These are phyloP conservation scores for Nannizziopsis barbatae DNA, from an alignment of 2,329 filamentous ascomycete genomes.

Conservation along the genomic window DNA sequence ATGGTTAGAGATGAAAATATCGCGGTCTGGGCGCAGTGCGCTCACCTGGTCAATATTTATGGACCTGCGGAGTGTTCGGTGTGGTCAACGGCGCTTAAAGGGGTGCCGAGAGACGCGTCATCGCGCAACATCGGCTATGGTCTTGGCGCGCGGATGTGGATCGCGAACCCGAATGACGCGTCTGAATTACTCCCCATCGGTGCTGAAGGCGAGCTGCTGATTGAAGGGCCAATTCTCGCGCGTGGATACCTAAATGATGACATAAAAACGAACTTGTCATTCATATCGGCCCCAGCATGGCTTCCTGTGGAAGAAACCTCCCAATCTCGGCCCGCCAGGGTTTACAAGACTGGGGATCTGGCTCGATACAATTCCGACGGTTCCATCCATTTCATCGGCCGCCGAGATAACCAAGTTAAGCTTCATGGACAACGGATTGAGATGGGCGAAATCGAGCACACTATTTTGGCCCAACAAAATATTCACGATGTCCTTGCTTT, in stretches of 20 bases:
- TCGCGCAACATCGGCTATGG: slow-evolving; percentile 13
- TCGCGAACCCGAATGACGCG: slow-evolving; percentile 23
- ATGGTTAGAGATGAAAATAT: slow-evolving; percentile 24
- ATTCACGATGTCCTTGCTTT: slow-evolving; percentile 28
- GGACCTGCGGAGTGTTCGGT: background rate
- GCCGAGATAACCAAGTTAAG: slow-evolving; percentile 22
- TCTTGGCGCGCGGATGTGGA: slow-evolving; percentile 18
- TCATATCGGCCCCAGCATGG: slow-evolving; percentile 19
- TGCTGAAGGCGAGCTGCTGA: slow-evolving; percentile 30
- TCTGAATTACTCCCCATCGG: slow-evolving; percentile 15
- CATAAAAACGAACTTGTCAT: slow-evolving; percentile 15
- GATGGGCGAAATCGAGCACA: slow-evolving; percentile 19
- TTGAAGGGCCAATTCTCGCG: slow-evolving; percentile 31
- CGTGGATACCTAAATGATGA: slow-evolving; percentile 26
- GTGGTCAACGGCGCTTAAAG: background rate
- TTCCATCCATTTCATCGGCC: slow-evolving; percentile 16
- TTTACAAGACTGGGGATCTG: slow-evolving; percentile 20
- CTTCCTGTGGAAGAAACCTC: slow-evolving; percentile 20
- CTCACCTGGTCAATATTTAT: slow-evolving; percentile 31
- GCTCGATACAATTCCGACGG: slow-evolving; percentile 16
- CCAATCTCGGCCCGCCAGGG: background rate
- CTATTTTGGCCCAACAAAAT: background rate
- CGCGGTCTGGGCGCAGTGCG: slow-evolving; percentile 15
- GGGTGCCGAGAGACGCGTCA: no score
- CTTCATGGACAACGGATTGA: slow-evolving; percentile 20